Conservation (phyloP, 208 protist genomes). For the Leishmania gerbilli region DNA sequence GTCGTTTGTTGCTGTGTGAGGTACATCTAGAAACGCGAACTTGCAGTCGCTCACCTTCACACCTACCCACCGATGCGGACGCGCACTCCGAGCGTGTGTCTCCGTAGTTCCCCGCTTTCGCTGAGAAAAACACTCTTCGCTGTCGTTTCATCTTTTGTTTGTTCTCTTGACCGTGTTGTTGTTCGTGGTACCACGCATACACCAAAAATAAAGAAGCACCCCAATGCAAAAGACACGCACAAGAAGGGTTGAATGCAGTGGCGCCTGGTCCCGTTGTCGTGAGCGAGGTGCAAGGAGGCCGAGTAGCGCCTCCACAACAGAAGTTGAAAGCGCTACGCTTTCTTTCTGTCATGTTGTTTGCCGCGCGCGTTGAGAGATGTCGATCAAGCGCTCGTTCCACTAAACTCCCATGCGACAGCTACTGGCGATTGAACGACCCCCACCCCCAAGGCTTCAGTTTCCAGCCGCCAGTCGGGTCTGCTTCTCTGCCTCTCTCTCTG, state of each 20-base stretch:
- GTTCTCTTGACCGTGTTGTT: constrained; percentile 13
- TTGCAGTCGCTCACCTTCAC: not conserved
- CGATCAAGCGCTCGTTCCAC: not conserved
- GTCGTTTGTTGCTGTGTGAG: not conserved
- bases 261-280: not conserved
- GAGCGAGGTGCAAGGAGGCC: not conserved
- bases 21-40: not conserved
- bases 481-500: not conserved
- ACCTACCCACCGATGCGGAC: not conserved
- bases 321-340: not conserved
- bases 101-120: not conserved
- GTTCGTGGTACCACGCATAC: not conserved
- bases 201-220: not conserved
- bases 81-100: not conserved
- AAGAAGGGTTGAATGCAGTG: not conserved
- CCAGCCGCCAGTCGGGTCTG: not conserved
- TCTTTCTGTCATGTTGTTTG: not conserved
- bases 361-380: not conserved
- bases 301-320: not conserved
- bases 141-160: constrained; percentile 13
- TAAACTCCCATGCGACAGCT: not conserved
- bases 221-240: not conserved
- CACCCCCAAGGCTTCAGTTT: not conserved
- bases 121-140: constrained; percentile 1
- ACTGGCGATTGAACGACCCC: not conserved